Conservation (phyloP, 169 alveolate species). For the Plasmodium cynomolgi region DNA sequence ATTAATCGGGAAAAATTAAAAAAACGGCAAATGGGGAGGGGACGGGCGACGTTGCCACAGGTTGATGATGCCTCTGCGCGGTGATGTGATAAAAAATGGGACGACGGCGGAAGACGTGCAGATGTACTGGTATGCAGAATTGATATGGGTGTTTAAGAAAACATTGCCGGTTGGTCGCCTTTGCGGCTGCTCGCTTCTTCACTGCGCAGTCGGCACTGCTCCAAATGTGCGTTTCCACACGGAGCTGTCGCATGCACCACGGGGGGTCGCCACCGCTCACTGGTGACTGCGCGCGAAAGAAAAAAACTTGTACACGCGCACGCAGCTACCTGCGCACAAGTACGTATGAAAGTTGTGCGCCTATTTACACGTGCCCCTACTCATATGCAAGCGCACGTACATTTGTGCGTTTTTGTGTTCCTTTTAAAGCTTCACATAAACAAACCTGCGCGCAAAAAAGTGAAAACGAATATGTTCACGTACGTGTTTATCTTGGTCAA, state of each 20-base stretch:
- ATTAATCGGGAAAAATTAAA: neutral
- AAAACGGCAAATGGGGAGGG: neutral
- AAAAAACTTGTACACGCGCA: neutral
- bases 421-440: neutral
- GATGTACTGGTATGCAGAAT: neutral
- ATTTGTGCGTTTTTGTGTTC: neutral
- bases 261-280: neutral
- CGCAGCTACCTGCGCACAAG: neutral
- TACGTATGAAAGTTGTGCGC: neutral
- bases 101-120: neutral
- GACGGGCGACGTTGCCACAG: neutral
- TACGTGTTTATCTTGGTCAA: neutral
- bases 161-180: neutral
- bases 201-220: neutral
- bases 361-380: neutral
- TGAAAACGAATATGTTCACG: neutral
- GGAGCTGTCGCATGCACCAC: neutral
- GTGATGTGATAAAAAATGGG: neutral
- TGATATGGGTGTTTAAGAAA: neutral
- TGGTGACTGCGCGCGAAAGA: neutral
- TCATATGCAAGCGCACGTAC: neutral
- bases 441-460: neutral
- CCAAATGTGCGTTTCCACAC: neutral
- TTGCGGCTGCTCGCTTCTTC: neutral
- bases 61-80: neutral